Base-by-base conservation (phyloP, 2,329 filamentous ascomycete species). In the Colletotrichum chrysophilum region DNA sequence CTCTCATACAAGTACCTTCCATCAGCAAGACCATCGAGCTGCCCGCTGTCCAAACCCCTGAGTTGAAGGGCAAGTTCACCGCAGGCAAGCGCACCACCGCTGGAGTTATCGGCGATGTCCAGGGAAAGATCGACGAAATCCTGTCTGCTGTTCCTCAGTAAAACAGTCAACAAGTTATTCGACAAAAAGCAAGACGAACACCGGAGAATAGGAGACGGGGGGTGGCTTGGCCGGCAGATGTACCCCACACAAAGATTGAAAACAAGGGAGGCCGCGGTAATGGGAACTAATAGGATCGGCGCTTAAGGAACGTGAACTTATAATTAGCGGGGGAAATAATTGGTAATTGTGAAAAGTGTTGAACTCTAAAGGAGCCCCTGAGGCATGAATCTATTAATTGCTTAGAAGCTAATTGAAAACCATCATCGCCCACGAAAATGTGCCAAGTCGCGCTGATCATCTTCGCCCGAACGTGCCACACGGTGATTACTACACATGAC, bases 311-410 rank as follows among this genome's bases (percentile, higher is more conserved):
- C 30, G 24, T 66, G 36, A 32, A 48, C 36, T 52, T 52, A 52
- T 52, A 61, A 34, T 70, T 62, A 52, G 56, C 36, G 38, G 67
- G 24, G 67, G 56, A 24, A 26, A 16, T 67, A 64, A 71, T 62
- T 26, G 38, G 36, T n/a, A 65, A 43, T 30, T 30, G 21, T 24
- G 28, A n/a, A 56, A 38, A 36, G 62, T 48, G 30, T 66, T 30
- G 14, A 71, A 30, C 34, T 65, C 6, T 38, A 30, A 56, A 43
- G 16, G 14, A n/a, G 32, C 56, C 70, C 64, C 64, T 67, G 70
- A 52, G 64, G 58, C 70, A 73, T 75, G 58, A 73, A 65, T 43
- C 55, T 60, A 26, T 65, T 68, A 30, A 73, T 73, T 65, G n/a
- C 5, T n/a, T 28, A 24, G 36, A 52, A 66, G 56, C 32, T 56